Evolutionary conservation across 2,329 filamentous ascomycete genomes (phyloP), one percentile per base, ranked within the genome.

Genomic region (Fusarium tanahbumbuense): DNA sequence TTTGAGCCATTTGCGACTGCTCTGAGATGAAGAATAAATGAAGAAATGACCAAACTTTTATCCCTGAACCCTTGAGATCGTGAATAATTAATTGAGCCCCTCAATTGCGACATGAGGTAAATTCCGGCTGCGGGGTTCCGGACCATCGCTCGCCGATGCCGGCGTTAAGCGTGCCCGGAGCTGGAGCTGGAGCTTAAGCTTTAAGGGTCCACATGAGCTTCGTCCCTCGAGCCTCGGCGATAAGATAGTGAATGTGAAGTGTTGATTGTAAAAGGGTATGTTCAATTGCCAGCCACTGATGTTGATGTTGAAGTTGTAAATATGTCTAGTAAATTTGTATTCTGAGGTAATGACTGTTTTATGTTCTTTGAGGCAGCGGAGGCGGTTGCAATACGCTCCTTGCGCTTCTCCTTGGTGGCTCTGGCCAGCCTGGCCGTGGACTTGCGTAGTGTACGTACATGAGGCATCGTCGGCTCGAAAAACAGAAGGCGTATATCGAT

Each of bases 1-100:
- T 56, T 71, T 60, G 50, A 59, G 68, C 62, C 60, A 71, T 73
- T 60, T 73, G 67, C 42, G 52, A 69, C 49, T 71, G 52, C 60
- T 56, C 54, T 48, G 47, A 67, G 59, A 74, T 61, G 60, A 74
- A 70, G 46, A 71, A 71, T 42, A 62, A 72, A 74, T 64, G 65
- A 73, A 73, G 53, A 74, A 73, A 71, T 70, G 67, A 71, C 32
- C 37, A 67, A 72, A 56, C 25, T 34, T 8, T 13, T 42, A 13
- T 16, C 5, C 18, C 34, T 30, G 28, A 32, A n/a, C 20, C 13
- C 30, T n/a, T 20, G 1, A 6, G 20, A 28, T 11, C 8, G 13
- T 3, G 20, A 28, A 4, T 11, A 25, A 53, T 56, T 25, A 45
- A 18, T 47, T 40, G 30, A 41, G 13, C 37, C n/a, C 45, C 45